Percentiles rank a stretch among this genome's conserved stretches.
These are phyloP conservation scores for Phytophthora nicotianae DNA, from an alignment of 352 stramenopile genomes.

Conservation along the genomic window DNA sequence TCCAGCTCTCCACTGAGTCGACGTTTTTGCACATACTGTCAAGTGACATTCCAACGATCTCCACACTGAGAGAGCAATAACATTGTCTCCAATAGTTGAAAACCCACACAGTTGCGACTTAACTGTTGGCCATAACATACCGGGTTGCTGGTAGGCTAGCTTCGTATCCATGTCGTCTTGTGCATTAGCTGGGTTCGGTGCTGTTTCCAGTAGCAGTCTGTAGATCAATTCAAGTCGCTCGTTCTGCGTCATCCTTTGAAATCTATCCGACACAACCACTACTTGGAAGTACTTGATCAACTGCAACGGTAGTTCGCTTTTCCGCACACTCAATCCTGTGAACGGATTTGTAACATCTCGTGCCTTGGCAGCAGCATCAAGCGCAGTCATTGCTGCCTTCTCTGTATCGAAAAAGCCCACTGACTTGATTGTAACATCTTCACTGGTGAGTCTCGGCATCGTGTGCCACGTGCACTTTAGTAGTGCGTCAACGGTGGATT, in stretches of 20 bases:
- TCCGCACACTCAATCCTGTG: slow-evolving; percentile 25
- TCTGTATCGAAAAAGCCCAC: slow-evolving; percentile 71
- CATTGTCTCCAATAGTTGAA: slow-evolving; percentile 36
- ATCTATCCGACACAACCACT: slow-evolving; percentile 54
- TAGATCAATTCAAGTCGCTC: slow-evolving; percentile 61
- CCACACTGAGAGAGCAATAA: slow-evolving; percentile 50
- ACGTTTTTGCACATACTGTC: slow-evolving; percentile 50
- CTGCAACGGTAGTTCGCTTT: slow-evolving; percentile 36
- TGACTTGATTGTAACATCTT: slow-evolving; percentile 54
- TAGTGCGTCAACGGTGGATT: slow-evolving; percentile 37
- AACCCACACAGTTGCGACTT: slow-evolving; percentile 40
- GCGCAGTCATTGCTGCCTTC: slow-evolving; percentile 42
- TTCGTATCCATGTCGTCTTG: slow-evolving; percentile 5
- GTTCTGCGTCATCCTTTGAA: slow-evolving; percentile 48
- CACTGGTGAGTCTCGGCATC: slow-evolving; percentile 37
- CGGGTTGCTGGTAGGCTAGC: slow-evolving; percentile 8
- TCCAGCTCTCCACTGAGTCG: slow-evolving; percentile 44
- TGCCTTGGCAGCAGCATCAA: slow-evolving; percentile 41
- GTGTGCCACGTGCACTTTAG: slow-evolving; percentile 40
- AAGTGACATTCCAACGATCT: slow-evolving; percentile 48
- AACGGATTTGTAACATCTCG: slow-evolving; percentile 53
- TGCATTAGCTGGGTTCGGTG: slow-evolving; percentile 5
- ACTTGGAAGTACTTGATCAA: slow-evolving; percentile 54
- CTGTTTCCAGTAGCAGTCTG: slow-evolving; percentile 25
- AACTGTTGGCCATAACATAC: slow-evolving; percentile 2